Evolutionary conservation across 441 rosid genomes (phyloP).

Genomic region (Gossypium davidsonii): DNA sequence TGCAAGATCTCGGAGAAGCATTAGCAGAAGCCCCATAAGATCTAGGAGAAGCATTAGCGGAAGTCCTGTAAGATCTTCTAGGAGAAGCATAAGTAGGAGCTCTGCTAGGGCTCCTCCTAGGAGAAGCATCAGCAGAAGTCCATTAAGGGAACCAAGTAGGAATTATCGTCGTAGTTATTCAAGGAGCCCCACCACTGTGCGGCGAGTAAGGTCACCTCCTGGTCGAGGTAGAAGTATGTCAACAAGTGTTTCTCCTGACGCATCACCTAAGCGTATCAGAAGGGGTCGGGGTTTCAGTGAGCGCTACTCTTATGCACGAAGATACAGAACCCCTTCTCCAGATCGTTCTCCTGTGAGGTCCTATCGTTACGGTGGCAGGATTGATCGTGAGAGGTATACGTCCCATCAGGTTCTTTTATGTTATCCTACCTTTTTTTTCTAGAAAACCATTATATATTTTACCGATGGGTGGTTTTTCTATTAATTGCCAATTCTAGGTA

Average conservation of each 20-base stretch:
- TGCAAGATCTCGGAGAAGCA: constrained; percentile 39
- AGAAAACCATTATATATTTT: not conserved
- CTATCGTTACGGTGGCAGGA: constrained; percentile 56
- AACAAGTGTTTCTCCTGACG: constrained; percentile 77
- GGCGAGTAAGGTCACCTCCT: constrained; percentile 49
- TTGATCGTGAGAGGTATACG: constrained; percentile 67
- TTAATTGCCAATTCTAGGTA: constrained; percentile 34
- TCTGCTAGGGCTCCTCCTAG: constrained; percentile 44
- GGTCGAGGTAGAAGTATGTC: constrained; percentile 55
- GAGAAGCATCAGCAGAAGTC: constrained; percentile 64
- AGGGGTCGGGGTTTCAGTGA: constrained; percentile 95
- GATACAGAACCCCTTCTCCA: constrained; percentile 80
- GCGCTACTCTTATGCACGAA: constrained; percentile 79
- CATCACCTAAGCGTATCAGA: constrained; percentile 69
- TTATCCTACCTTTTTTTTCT: not conserved
- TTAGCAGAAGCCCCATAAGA: constrained; percentile 57
- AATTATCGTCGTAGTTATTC: constrained; percentile 49
- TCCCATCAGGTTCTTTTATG: not conserved
- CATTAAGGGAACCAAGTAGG: constrained; percentile 42
- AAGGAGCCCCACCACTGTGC: constrained; percentile 46
- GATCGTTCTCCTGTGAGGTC: constrained; percentile 75
- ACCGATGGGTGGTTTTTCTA: constrained; percentile 1
- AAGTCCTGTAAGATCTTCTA: constrained; percentile 41
- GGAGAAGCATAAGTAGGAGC: constrained; percentile 64
- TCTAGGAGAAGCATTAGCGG: constrained; percentile 41